Conservation (phyloP, 1,284 basidiomycete species). For the Microbotryum saponariae region DNA sequence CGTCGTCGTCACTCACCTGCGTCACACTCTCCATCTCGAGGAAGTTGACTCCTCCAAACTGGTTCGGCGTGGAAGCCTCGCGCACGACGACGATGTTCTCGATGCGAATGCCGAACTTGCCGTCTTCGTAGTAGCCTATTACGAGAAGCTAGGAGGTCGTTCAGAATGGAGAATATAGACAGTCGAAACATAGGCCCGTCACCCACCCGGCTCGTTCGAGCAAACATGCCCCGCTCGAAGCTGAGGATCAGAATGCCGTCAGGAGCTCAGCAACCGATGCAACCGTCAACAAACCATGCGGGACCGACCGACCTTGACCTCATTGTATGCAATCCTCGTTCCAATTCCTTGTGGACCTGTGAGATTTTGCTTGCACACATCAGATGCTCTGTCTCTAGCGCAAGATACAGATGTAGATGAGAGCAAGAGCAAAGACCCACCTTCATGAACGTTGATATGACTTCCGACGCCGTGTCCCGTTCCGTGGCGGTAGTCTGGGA, state of each 20-base stretch:
- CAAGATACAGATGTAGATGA: too few species aligned
- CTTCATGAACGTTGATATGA: slow-evolving; percentile 88
- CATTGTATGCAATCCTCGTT: slow-evolving; percentile 55
- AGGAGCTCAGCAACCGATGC: not conserved
- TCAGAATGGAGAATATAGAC: slow-evolving; percentile 9
- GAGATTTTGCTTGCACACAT: too few species aligned
- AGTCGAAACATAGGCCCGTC: slow-evolving; percentile 38
- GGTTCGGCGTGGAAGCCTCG: slow-evolving; percentile 59
- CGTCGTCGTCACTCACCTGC: slow-evolving; percentile 47
- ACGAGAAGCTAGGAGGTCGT: slow-evolving; percentile 49
- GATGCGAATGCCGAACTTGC: slow-evolving; percentile 84
- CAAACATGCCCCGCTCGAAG: slow-evolving; percentile 79
- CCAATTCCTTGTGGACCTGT: slow-evolving; percentile 47
- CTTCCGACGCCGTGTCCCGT: slow-evolving; percentile 89
- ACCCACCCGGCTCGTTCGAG: slow-evolving; percentile 60
- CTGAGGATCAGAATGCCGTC: slow-evolving; percentile 32
- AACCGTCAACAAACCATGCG: too few species aligned
- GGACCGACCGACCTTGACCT: slow-evolving; percentile 40
- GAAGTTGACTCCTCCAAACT: slow-evolving; percentile 67
- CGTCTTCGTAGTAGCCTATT: slow-evolving; percentile 89
- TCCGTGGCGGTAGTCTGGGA: slow-evolving; percentile 46
- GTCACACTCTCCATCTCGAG: slow-evolving; percentile 78
- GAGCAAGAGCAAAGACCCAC: too few species aligned
- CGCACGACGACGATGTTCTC: slow-evolving; percentile 69
- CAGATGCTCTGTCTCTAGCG: too few species aligned